Evolutionary conservation across 495 filamentous ascomycete genomes (phyloP), one percentile per base, ranked within the genome.

Genomic region (Penicillium riverlandense): DNA sequence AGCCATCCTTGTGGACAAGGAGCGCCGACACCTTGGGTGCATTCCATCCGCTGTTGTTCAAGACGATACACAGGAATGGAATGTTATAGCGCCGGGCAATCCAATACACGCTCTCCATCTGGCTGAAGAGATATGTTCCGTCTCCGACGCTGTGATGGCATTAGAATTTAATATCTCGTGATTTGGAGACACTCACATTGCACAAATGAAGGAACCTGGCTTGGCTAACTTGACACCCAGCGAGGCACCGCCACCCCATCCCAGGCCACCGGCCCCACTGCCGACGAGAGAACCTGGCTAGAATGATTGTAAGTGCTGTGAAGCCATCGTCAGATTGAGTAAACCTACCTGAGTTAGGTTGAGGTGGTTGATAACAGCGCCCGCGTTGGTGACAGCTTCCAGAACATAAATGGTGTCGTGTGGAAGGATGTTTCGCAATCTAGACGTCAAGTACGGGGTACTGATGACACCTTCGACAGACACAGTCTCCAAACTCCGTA

Each of bases 21-120:
- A 84, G 69, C 31, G 86, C 66, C 6, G 81, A 86, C 46, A 73
- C 76, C 15, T 77, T 72, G 1, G 86, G 87, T 0, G 86, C 87
- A 44, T 91, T 86, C 86, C 86, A 91, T 42, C 88, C 88, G 6
- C 44, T 45, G 58, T 96, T 96, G 55, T 95, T 95, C 40, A 96
- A 58, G 3, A 96, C 84, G 46, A 96, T 84, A 0, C 87, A 88
- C 41, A 96, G 65, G n/a, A 92, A 76, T 1, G 90, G 89, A 37
- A 95, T 86, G n/a, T 81, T 75, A 58, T 96, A 96, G 15, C 89
- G 77, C 53, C 78, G 72, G 8, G 80, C 67, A 46, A 96, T 92
- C 90, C 90, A 96, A 62, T 94, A 95, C 11, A 94, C 89, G 29
- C 77, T 84, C 1, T 84, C 83, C 1, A 90, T 90, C 6, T 95